Evolutionary conservation across 2,329 filamentous ascomycete genomes (phyloP).

Genomic region (Aspergillus aculeatinus): DNA sequence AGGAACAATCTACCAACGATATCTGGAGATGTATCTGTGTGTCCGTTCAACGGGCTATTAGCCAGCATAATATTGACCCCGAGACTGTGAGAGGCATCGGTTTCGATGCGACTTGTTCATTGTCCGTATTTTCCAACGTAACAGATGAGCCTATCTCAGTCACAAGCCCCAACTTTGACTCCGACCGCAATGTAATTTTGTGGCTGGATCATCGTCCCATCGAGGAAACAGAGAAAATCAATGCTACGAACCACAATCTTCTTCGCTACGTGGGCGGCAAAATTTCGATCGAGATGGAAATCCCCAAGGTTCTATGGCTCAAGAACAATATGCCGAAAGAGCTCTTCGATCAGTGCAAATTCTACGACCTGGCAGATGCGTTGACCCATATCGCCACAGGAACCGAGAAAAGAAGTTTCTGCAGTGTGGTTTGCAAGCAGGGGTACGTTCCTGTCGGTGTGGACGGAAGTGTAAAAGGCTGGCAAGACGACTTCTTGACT

Average conservation of each 20-base stretch:
- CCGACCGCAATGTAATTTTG: conserved; percentile 91
- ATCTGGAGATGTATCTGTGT: conserved; percentile 95
- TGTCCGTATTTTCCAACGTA: conserved; percentile 84
- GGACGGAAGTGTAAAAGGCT: conserved; percentile 94
- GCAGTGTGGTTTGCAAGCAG: conserved; percentile 96
- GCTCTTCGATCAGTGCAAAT: conserved; percentile 89
- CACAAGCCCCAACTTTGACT: conserved; percentile 81
- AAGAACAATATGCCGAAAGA: conserved; percentile 97
- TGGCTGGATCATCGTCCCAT: conserved; percentile 96
- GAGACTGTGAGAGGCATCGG: conserved; percentile 82
- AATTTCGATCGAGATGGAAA: conserved; percentile 99
- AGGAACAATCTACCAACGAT: conserved; percentile 97
- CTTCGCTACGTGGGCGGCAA: conserved; percentile 94
- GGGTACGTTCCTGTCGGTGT: conserved; percentile 96
- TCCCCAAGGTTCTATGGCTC: conserved; percentile 96
- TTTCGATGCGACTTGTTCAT: conserved; percentile 97
- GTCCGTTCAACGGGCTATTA: conserved; percentile 78
- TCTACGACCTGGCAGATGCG: conserved; percentile 91
- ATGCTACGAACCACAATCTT: conserved; percentile 85
- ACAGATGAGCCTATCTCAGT: conserved; percentile 90
- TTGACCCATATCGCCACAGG: conserved; percentile 93
- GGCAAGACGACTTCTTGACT: conserved; percentile 92
- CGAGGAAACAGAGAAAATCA: conserved; percentile 89
- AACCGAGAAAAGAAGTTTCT: conserved; percentile 87
- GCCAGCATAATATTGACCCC: conserved; percentile 75